Percentiles rank a stretch among this genome's conserved stretches.
Evolutionary conservation across 139 green algal species (phyloP).

Genomic region (Tetradesmus obliquus): DNA sequence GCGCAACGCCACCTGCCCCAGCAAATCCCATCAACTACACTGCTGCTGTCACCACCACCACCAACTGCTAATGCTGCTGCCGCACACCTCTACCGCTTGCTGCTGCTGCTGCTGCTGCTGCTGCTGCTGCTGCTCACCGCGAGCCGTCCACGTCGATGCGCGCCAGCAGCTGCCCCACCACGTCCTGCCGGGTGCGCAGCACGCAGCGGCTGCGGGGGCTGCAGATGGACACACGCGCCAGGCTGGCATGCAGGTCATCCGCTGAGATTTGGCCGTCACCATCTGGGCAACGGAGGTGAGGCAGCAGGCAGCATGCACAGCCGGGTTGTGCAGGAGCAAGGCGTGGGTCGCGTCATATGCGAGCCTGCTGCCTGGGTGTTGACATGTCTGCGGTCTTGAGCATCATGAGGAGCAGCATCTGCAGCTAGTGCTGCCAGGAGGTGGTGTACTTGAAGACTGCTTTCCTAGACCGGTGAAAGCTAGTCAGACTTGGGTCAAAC

Average conservation of each 20-base stretch:
- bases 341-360: too few species aligned
- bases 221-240: constrained; percentile 61
- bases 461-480: too few species aligned
- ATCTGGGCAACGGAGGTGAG: constrained; percentile 45
- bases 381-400: too few species aligned
- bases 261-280: constrained; percentile 65
- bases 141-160: background rate
- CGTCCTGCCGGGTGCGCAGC: constrained; percentile 11
- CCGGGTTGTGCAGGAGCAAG: background rate
- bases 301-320: background rate
- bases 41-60: background rate
- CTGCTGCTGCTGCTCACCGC: background rate
- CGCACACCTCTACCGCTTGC: background rate
- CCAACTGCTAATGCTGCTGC: background rate
- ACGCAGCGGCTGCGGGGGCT: constrained; percentile 54
- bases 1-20: background rate
- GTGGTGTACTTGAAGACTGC: too few species aligned
- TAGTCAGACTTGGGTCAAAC: too few species aligned
- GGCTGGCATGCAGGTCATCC: constrained; percentile 60
- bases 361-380: too few species aligned
- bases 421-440: too few species aligned
- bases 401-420: too few species aligned
- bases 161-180: constrained; percentile 28
- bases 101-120: too few species aligned
- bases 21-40: background rate